Base-by-base conservation (phyloP, 768 basidiomycete genomes). In the Pisolithus albus region DNA sequence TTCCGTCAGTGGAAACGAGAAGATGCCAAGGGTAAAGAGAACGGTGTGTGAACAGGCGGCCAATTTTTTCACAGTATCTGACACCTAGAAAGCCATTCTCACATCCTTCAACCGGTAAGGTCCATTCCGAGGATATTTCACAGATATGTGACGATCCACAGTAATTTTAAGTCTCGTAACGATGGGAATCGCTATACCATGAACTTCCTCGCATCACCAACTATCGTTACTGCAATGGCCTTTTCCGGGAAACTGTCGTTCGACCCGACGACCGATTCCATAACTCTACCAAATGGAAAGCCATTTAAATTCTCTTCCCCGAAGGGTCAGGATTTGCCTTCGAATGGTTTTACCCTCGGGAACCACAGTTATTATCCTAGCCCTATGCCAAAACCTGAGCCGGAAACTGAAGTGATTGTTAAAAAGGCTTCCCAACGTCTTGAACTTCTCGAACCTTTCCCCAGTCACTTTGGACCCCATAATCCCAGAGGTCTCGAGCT, bases 141-240 rank as follows among this genome's bases (percentile, higher is more conserved):
- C 4, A 38, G 44, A 7, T 43, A 49, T 44, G 60, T 46, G 34
- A 45, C 50, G 21, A 19, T 38, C 47, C 37, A 23, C 53, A 79
- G 80, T 41, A 88, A 88, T 68, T 88, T 88, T 79, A 93, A 92
- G 72, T 92, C 93, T 2, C 81, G 96, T 58, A 99, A 99, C 65
- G 96, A 99, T 63, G 96, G 94, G 21, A 98, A 98, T 66, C 75
- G 79, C 37, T 75, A 84, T 50, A 98, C 94, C 15, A 91, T 95
- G 92, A 98, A 98, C 70, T 98, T 99, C 75, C 79, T 99, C 52
- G 92, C 95, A 7, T 97, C 94, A 4, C 96, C 96, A 1, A 95
- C 93, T 32, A 78, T 96, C 52, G 96, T 98, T 18, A 98, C 96
- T 19, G 96, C 96, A 1, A 92, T 95, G 91, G 84, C 94, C 0